Evolutionary conservation across 1,284 basidiomycete species (phyloP).

Genomic region (Ceratobasidium sp.): DNA sequence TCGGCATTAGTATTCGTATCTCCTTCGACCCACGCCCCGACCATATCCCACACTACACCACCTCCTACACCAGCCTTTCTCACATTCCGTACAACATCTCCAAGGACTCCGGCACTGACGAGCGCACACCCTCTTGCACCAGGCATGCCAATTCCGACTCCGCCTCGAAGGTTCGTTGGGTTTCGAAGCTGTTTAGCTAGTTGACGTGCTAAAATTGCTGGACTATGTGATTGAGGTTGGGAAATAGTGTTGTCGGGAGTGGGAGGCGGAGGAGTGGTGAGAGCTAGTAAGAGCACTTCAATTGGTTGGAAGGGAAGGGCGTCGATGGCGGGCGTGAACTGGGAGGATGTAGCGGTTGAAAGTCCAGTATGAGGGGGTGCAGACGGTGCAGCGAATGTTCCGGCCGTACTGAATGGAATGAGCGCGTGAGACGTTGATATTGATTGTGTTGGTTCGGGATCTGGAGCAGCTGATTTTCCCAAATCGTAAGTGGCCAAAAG

Average conservation of each 20-base stretch:
- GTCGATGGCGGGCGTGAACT: slow-evolving; percentile 3
- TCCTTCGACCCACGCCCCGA: slow-evolving; percentile 16
- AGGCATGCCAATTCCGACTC: slow-evolving; percentile 4
- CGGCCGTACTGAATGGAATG: slow-evolving; percentile 8
- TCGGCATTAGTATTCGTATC: neutral
- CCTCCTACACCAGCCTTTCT: neutral
- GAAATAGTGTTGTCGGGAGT: neutral
- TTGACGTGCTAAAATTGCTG: slow-evolving; percentile 1
- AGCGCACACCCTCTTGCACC: neutral
- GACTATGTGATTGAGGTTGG: neutral
- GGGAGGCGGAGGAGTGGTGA: slow-evolving; percentile 2
- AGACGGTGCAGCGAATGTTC: neutral
- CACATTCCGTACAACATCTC: slow-evolving; percentile 2
- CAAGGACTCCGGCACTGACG: slow-evolving; percentile 11
- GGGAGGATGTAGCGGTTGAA: slow-evolving; percentile 5
- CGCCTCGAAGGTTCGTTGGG: neutral
- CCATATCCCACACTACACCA: slow-evolving; percentile 22
- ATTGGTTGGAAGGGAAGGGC: slow-evolving; percentile 15
- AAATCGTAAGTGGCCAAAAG: neutral
- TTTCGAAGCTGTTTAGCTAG: slow-evolving; percentile 22
- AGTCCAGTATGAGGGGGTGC: neutral
- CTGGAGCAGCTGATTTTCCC: neutral
- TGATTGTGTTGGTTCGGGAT: slow-evolving; percentile 9
- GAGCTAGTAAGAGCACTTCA: slow-evolving; percentile 1
- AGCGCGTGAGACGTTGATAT: neutral